Evolutionary conservation across 225 moss, liverwort and hornwort species (phyloP).

Genomic region (Anthoceros angustus): DNA sequence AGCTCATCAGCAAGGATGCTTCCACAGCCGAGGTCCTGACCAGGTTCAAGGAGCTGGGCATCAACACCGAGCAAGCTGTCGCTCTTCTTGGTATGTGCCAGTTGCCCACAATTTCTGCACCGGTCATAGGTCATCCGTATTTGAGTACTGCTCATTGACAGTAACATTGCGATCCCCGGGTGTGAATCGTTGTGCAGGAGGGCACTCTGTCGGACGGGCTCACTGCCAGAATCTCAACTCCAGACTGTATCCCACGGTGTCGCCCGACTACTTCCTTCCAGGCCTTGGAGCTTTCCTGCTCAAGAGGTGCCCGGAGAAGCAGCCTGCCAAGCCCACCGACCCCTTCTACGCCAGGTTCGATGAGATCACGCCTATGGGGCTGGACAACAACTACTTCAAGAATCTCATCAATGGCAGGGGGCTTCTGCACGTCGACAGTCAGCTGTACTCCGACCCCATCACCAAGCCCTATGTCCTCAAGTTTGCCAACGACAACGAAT

Average conservation of each 20-base stretch:
- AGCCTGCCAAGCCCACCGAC: slow-evolving; percentile 7
- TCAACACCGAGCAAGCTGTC: slow-evolving; percentile 33
- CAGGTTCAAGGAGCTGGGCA: slow-evolving; percentile 27
- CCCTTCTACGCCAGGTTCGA: slow-evolving; percentile 51
- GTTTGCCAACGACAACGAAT: slow-evolving; percentile 26
- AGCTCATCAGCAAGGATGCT: slow-evolving; percentile 22
- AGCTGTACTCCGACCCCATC: slow-evolving; percentile 30
- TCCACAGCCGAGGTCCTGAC: slow-evolving; percentile 18
- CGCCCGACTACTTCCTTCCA: slow-evolving; percentile 34
- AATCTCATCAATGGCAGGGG: slow-evolving; percentile 34
- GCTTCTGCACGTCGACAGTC: slow-evolving; percentile 35
- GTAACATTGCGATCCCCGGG: not conserved
- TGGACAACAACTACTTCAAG: slow-evolving; percentile 48
- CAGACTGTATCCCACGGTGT: slow-evolving; percentile 33
- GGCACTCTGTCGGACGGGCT: slow-evolving; percentile 42
- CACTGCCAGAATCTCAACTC: slow-evolving; percentile 36
- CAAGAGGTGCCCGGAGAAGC: slow-evolving; percentile 21
- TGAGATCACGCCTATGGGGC: slow-evolving; percentile 46
- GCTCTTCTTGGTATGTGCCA: slow-evolving; percentile 26
- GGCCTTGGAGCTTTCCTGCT: slow-evolving; percentile 28
- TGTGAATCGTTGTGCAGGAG: slow-evolving; percentile 17
- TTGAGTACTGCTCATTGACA: not conserved
- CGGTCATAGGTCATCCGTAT: not conserved
- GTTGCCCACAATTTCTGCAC: not conserved
- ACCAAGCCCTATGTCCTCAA: slow-evolving; percentile 34